Evolutionary conservation across 352 stramenopile genomes (phyloP), one percentile per base, ranked within the genome.

Genomic region (Globisporangium paroecandrum): DNA sequence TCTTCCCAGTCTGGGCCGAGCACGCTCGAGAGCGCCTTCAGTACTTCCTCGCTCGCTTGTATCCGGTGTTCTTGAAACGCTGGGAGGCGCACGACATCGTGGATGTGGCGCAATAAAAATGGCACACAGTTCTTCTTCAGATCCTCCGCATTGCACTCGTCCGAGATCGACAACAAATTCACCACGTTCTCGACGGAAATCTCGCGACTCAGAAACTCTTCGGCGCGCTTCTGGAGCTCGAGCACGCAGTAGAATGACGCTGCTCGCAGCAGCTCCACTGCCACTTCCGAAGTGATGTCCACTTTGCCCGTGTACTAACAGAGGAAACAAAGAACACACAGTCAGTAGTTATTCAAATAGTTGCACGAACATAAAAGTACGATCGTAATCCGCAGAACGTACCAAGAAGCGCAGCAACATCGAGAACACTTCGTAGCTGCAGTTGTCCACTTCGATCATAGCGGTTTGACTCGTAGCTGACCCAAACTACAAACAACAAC

Each of bases 401-500:
- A 95, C 87, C 77, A 96, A 64, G 64, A 96, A 96, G 6, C 87
- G 84, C 38, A 96, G 74, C 29, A 96, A 58, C 22, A 94, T 81
- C 6, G 83, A 91, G 65, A 96, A 96, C 9, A 93, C 87, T 81
- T 93, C 84, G 53, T 94, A 95, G 68, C 82, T 92, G 76, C 85
- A 94, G 73, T 96, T 94, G 70, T 95, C 84, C 20, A 96, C 85
- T 69, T 96, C 89, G 32, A 96, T 92, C 75, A 93, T 89, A 3
- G 81, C 85, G 13, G 89, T 95, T 69, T 90, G 85, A 68, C 82
- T 94, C 2, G 84, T 92, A 13, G 85, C 81, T 1, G 83, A 86
- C 41, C 83, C 88, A 77, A 96, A 93, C 87, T 96, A 65, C 34
- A 75, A 46, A 76, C 9, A 72, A 38, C 9, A 46, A 29, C 25